These are phyloP conservation scores for Sporothrix globosa DNA, from an alignment of 2,329 filamentous ascomycete genomes.

Conservation along the genomic window DNA sequence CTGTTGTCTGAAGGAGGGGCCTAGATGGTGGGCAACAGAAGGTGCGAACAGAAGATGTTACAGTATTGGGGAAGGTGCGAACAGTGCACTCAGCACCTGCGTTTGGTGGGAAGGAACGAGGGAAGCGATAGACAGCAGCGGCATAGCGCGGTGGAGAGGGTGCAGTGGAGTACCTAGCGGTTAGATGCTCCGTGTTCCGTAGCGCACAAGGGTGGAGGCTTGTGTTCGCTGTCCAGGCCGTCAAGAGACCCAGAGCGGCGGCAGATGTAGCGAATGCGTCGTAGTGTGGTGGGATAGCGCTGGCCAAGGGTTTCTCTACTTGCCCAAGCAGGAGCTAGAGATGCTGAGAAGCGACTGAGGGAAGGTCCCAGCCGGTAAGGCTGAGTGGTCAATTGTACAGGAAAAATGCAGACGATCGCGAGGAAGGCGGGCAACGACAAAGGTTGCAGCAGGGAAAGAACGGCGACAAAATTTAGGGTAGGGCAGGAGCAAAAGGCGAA, in stretches of 20 bases:
- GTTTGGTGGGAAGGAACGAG: slow-evolving; percentile 21
- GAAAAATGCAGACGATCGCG: slow-evolving; percentile 2
- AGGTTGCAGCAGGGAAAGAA: neutral
- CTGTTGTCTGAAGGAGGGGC: slow-evolving; percentile 1
- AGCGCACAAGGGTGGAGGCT: slow-evolving; percentile 16
- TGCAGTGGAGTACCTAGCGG: neutral
- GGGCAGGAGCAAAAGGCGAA: slow-evolving; percentile 2
- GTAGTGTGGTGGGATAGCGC: slow-evolving; percentile 31
- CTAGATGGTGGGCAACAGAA: slow-evolving; percentile 1
- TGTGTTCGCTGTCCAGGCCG: neutral
- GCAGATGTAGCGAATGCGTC: slow-evolving; percentile 18
- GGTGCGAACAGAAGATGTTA: neutral
- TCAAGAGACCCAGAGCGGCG: neutral
- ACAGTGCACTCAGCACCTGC: neutral
- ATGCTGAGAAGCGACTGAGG: slow-evolving; percentile 10
- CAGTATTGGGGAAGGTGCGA: slow-evolving; percentile 10
- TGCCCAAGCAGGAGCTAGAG: neutral
- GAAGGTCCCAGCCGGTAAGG: slow-evolving; percentile 10
- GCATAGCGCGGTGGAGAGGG: slow-evolving; percentile 8
- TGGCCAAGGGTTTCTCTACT: slow-evolving; percentile 30
- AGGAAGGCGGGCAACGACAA: neutral
- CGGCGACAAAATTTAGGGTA: neutral
- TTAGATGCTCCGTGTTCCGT: slow-evolving; percentile 14
- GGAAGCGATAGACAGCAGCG: slow-evolving; percentile 15
- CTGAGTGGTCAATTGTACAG: slow-evolving; percentile 12